Conservation (phyloP, 805 yeast genomes). For the Nakazawaea wickerhamii region DNA sequence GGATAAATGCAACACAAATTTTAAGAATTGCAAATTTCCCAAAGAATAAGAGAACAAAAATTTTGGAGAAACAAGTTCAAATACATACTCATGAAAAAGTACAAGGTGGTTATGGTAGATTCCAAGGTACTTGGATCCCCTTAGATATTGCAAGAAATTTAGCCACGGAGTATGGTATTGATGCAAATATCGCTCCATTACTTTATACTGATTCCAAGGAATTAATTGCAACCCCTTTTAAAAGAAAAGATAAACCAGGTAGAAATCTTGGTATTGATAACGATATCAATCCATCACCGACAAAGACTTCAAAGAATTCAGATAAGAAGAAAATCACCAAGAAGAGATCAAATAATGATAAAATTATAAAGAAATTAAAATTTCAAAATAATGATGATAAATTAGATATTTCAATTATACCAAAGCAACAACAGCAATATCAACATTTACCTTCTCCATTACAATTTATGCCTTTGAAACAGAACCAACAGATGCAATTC, state of each 20-base stretch:
- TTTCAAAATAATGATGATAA: constrained; percentile 18
- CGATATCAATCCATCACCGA: constrained; percentile 29
- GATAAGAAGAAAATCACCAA: constrained; percentile 11
- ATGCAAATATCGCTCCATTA: constrained; percentile 46
- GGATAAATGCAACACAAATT: constrained; percentile 89
- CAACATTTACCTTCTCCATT: constrained; percentile 14
- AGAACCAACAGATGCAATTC: neutral
- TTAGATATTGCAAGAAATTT: constrained; percentile 55
- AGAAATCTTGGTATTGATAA: constrained; percentile 22
- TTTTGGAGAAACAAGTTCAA: constrained; percentile 71
- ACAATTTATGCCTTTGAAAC: constrained; percentile 4
- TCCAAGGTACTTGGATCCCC: constrained; percentile 87
- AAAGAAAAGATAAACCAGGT: constrained; percentile 32
- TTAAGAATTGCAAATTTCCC: constrained; percentile 73
- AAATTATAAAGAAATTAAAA: constrained; percentile 29
- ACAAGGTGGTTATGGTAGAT: constrained; percentile 82
- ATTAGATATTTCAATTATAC: constrained; percentile 12
- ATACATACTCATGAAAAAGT: constrained; percentile 63
- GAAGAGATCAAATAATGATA: constrained; percentile 3
- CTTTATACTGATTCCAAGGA: constrained; percentile 45
- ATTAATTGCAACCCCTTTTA: constrained; percentile 36
- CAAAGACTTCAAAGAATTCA: constrained; percentile 12
- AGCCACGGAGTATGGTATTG: constrained; percentile 45
- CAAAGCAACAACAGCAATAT: constrained; percentile 12
- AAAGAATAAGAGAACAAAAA: constrained; percentile 72